Evolutionary conservation across 768 basidiomycete species (phyloP), one percentile per base, ranked within the genome.

Genomic region (Chalciporus piperatus): DNA sequence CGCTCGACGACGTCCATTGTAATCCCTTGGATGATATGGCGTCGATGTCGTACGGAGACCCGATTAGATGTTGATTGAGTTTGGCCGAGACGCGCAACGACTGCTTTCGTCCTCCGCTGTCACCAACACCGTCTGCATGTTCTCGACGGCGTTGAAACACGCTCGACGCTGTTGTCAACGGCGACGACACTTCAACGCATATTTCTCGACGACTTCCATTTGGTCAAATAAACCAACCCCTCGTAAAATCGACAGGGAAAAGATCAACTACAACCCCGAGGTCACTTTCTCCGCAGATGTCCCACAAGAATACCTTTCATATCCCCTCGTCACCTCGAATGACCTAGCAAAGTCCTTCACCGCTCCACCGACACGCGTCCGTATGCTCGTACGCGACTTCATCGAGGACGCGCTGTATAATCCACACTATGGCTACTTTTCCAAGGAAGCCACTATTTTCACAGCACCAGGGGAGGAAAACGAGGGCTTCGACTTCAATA

Each of bases 391-490:
- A 41, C 84, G 97, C 57, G 96, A 99, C 72, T 99, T 89, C 66
- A 93, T 99, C 54, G 93, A 98, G 64, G 97, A 99, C 66, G 86
- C 90, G 8, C 72, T 99, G 33, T 99, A 99, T 74, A 98, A 99
- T 68, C 95, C 93, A 4, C 74, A 95, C 69, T 98, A 99, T 65
- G 97, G 97, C 33, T 99, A 99, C 72, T 98, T 99, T 68, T 84
- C 92, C 27, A 88, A 89, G 61, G 89, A 93, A 62, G 96, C 90
- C 2, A 87, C 84, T 41, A 98, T 99, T 57, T 92, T 97, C 67
- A 84, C 84, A 35, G 75, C 82, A 2, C 74, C 81, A 14, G 59
- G 59, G 19, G 69, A 69, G n/a, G 67, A 69, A 41, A 57, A 69
- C n/a, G 67, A 69, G 10, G 67, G 67, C 3, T 85, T 96, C 59